These are phyloP conservation scores for Dryadomyces sulphureus DNA, from an alignment of 2,329 filamentous ascomycete genomes.

Conservation along the genomic window DNA sequence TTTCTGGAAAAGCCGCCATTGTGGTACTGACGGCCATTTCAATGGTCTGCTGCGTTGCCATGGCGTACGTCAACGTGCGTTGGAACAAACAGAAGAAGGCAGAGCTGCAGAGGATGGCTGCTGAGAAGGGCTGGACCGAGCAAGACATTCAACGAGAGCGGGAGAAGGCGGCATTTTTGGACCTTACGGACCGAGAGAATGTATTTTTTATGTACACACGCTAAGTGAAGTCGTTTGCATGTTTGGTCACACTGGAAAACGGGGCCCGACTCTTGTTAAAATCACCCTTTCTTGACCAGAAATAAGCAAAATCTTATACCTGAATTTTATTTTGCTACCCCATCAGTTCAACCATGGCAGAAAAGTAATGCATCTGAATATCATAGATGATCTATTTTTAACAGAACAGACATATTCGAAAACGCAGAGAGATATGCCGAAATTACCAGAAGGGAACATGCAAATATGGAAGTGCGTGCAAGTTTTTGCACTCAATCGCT, in stretches of 20 bases:
- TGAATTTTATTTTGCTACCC: no score
- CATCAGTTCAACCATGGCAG: no score
- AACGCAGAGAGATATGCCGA: background rate
- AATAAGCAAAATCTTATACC: no score
- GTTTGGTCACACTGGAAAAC: no score
- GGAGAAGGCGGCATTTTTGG: slow-evolving; percentile 13
- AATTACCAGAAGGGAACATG: background rate
- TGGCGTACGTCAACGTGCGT: slow-evolving; percentile 8
- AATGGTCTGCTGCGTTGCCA: slow-evolving; percentile 8
- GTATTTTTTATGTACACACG: slow-evolving; percentile 7
- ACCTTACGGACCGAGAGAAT: slow-evolving; percentile 10
- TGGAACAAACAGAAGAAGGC: slow-evolving; percentile 9
- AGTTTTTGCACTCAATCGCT: background rate
- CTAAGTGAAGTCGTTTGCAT: no score
- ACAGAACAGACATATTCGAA: background rate
- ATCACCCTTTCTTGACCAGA: no score
- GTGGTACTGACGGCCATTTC: slow-evolving; percentile 10
- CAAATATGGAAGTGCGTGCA: background rate
- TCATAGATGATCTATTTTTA: no score
- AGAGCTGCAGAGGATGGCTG: slow-evolving; percentile 5
- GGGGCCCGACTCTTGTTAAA: no score
- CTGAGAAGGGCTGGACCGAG: slow-evolving; percentile 8
- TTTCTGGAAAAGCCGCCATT: slow-evolving; percentile 14
- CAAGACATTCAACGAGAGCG: slow-evolving; percentile 10
- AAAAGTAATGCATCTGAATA: no score